These are phyloP conservation scores for Penicillium alfredii DNA, from an alignment of 495 filamentous ascomycete genomes.

Conservation along the genomic window DNA sequence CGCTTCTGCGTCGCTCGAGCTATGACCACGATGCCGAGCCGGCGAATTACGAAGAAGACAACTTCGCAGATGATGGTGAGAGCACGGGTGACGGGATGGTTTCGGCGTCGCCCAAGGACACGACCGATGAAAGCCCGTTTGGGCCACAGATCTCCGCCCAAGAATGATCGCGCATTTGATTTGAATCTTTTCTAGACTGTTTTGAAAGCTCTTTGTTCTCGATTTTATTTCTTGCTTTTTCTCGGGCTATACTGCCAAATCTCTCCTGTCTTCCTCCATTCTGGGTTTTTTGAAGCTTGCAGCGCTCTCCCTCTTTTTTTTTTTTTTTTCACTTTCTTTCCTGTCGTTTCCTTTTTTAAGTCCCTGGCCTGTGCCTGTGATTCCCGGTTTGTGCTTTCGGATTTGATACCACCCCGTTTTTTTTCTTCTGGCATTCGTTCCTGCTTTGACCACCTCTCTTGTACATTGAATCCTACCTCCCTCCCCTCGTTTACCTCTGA, in stretches of 20 bases:
- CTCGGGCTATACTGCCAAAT: neutral
- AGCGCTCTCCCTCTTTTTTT: constrained; percentile 1
- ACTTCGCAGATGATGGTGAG: constrained; percentile 35
- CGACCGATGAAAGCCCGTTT: constrained; percentile 29
- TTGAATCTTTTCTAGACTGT: neutral
- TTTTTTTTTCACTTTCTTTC: constrained; percentile 10
- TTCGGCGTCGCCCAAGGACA: constrained; percentile 32
- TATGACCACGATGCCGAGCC: constrained; percentile 69
- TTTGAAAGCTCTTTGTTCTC: neutral
- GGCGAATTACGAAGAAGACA: constrained; percentile 29
- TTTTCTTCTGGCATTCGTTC: constrained; percentile 1
- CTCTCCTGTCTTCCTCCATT: too few species aligned
- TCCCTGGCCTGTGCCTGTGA: constrained; percentile 12
- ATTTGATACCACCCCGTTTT: constrained; percentile 30
- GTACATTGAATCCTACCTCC: constrained; percentile 14
- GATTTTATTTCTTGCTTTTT: neutral
- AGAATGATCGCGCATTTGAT: constrained; percentile 4
- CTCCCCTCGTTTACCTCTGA: constrained; percentile 13
- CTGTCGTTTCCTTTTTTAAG: constrained; percentile 11
- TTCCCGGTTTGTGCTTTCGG: constrained; percentile 23
- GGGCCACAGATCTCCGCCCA: constrained; percentile 29
- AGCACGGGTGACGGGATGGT: constrained; percentile 38
- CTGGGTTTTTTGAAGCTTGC: too few species aligned
- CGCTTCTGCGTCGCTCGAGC: constrained; percentile 58
- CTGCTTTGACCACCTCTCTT: too few species aligned